These are phyloP conservation scores for Rosa persica DNA, from an alignment of 306 rosid species.

Conservation along the genomic window DNA sequence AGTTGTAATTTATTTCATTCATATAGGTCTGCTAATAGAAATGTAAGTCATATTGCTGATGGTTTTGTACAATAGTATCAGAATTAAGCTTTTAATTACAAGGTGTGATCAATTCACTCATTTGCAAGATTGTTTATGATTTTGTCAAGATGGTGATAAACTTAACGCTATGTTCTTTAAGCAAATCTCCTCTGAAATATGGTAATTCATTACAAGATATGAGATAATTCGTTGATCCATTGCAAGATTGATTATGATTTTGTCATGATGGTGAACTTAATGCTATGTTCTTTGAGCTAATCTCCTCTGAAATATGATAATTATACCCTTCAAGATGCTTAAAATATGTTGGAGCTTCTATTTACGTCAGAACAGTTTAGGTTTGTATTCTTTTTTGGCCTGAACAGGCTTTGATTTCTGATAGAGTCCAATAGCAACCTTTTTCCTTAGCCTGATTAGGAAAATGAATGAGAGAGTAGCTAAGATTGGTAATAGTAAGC, in stretches of 20 bases:
- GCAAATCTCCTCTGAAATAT: background rate
- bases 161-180: background rate
- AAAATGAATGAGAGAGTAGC: background rate
- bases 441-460: background rate
- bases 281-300: background rate
- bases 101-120: background rate
- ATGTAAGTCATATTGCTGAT: conserved; percentile 16
- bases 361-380: background rate
- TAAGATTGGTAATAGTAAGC: background rate
- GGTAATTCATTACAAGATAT: background rate
- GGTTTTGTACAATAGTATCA: conserved; percentile 22
- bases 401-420: background rate
- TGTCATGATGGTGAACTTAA: background rate
- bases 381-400: background rate
- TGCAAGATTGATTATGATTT: conserved; percentile 1
- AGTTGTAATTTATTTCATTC: background rate
- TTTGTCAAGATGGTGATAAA: background rate
- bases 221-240: background rate
- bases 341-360: background rate
- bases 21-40: background rate
- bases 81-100: background rate
- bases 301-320: background rate
- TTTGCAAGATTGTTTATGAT: background rate
- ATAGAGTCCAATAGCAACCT: background rate
- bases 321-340: background rate